These are phyloP conservation scores for Aspergillus sp. DNA, from an alignment of 2,329 filamentous ascomycete genomes.

Conservation along the genomic window DNA sequence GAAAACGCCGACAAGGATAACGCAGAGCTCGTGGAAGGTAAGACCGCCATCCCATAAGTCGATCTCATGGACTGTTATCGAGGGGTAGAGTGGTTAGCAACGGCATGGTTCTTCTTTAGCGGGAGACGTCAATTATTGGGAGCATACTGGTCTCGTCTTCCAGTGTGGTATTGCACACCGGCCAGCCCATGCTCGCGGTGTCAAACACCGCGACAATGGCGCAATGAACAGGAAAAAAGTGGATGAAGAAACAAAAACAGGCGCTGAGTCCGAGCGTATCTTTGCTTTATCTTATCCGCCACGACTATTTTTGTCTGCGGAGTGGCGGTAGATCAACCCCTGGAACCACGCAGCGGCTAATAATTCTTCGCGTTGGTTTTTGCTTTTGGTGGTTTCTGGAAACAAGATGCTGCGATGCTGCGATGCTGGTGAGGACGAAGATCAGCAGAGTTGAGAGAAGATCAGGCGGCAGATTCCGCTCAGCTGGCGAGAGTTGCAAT, in stretches of 20 bases:
- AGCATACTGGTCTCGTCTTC: constrained; percentile 46
- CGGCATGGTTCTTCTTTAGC: background rate
- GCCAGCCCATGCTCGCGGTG: constrained; percentile 41
- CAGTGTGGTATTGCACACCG: constrained; percentile 52
- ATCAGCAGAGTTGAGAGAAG: background rate
- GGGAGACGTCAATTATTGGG: background rate
- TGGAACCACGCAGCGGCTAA: constrained; percentile 7
- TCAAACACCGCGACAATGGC: constrained; percentile 3
- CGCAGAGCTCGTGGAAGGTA: constrained; percentile 58
- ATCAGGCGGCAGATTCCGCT: background rate
- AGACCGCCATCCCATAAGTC: constrained; percentile 53
- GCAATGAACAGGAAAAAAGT: constrained; percentile 11
- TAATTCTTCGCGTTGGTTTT: constrained; percentile 3
- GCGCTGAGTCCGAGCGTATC: background rate
- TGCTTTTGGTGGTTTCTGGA: background rate
- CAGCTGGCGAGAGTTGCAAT: background rate
- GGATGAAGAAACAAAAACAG: constrained; percentile 5
- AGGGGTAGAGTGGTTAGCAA: constrained; percentile 1
- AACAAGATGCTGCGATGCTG: no score
- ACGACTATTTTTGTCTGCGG: constrained; percentile 2
- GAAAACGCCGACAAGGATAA: constrained; percentile 55
- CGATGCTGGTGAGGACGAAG: background rate
- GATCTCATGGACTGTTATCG: constrained; percentile 44
- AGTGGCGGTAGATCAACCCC: constrained; percentile 15
- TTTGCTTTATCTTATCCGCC: constrained; percentile 12